Evolutionary conservation across 768 basidiomycete genomes (phyloP), one percentile per base, ranked within the genome.

Genomic region (Tricholoma bakamatsutake): DNA sequence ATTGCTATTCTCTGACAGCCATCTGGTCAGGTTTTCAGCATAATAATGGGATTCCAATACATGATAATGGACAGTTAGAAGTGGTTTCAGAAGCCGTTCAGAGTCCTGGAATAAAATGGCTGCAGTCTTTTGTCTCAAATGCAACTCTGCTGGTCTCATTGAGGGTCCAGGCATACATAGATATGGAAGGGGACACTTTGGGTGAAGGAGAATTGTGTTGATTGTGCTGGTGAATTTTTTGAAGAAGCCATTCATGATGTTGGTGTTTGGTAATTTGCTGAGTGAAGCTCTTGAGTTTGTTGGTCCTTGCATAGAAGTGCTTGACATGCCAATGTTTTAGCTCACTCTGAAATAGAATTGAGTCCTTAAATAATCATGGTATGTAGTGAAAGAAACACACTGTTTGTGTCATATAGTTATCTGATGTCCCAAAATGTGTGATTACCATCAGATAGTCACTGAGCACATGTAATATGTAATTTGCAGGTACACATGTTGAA

Each of bases 271-370:
- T 61, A 31, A 76, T 73, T 12, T 68, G 64, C 0, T n/a, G 33
- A 1, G 46, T 55, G 21, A 59, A 59, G 1, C 64, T 53, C 3
- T 65, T 52, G 17, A 61, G 66, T 53, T 74, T 75, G 60, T 69
- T 71, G 1, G 69, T 69, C 0, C 62, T 57, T 4, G 56, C 28
- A 46, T 73, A 79, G 42, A 66, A 71, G 0, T 54, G 40, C 58
- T 80, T 79, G 8, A 67, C 64, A 0, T 49, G 57, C 0, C 62
- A 57, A 50, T 80, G 76, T 55, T 76, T 67, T 0, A 67, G 64
- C 55, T 78, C 75, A 2, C 72, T 68, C 76, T 77, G 46, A 18
- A 33, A 42, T 8, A 28, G 24, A n/a, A 42, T 35, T 12, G 31
- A 15, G 46, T 9, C 15, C 34, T 34, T 39, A 39, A 39, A 17